A percentile compares a stretch with the other conserved stretches of the same genome.
These are phyloP conservation scores for Gaertneriomyces sp. DNA, from an alignment of 192 early-diverging fungal species.

Conservation along the genomic window DNA sequence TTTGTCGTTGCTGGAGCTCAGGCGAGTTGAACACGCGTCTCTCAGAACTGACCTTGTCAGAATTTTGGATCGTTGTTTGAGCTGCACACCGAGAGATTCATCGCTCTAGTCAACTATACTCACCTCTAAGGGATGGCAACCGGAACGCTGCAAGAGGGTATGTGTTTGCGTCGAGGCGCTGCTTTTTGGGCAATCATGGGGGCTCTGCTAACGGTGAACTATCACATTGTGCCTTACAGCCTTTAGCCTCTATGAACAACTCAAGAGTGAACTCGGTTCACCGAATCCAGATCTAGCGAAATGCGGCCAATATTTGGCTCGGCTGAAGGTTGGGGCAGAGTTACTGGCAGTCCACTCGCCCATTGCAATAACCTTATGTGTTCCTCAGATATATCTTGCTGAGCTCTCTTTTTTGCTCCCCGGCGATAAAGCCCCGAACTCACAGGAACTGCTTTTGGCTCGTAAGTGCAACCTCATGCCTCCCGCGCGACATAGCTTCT, in stretches of 20 bases:
- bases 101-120: too few species aligned
- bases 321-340: constrained; percentile 62
- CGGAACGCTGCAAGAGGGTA: constrained; percentile 13
- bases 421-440: constrained; percentile 27
- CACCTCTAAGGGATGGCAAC: not conserved
- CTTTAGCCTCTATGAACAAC: constrained; percentile 27
- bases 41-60: too few species aligned
- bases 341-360: not conserved
- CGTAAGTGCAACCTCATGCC: constrained; percentile 38
- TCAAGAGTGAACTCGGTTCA: constrained; percentile 67
- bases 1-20: too few species aligned
- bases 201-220: not conserved
- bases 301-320: constrained; percentile 60
- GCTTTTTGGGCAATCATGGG: not conserved
- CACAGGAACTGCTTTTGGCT: constrained; percentile 49
- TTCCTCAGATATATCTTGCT: constrained; percentile 40
- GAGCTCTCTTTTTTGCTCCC: constrained; percentile 45
- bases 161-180: not conserved
- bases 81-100: too few species aligned
- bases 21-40: too few species aligned
- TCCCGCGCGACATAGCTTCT: not conserved
- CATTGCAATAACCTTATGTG: not conserved
- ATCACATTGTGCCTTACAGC: constrained; percentile 3
- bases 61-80: too few species aligned
- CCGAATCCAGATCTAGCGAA: constrained; percentile 65